Conservation (phyloP, 2,329 filamentous ascomycete species). For the Aspergillus sp. region DNA sequence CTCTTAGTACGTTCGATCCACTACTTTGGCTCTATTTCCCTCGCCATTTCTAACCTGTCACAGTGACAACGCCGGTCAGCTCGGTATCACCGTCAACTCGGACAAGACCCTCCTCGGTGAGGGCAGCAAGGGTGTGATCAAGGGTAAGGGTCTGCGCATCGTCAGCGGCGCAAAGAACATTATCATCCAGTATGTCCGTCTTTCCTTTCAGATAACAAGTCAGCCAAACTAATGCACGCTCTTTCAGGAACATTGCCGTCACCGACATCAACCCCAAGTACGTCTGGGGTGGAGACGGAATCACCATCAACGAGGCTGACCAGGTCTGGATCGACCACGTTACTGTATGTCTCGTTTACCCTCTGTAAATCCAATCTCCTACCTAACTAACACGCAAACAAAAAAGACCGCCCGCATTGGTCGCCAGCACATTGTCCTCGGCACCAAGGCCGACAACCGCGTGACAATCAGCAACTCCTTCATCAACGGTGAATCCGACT, state of each 20-base stretch:
- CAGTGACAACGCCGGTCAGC: slow-evolving; percentile 52
- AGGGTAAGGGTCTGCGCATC: slow-evolving; percentile 59
- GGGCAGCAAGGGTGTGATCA: slow-evolving; percentile 55
- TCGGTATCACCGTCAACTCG: slow-evolving; percentile 53
- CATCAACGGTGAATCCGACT: slow-evolving; percentile 56
- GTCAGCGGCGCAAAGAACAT: slow-evolving; percentile 52
- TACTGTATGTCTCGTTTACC: slow-evolving; percentile 26
- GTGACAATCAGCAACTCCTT: slow-evolving; percentile 63
- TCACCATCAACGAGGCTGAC: slow-evolving; percentile 50
- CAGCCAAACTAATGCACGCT: not conserved
- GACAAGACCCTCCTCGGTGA: slow-evolving; percentile 61
- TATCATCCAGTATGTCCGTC: slow-evolving; percentile 52
- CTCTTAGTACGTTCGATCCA: slow-evolving; percentile 26
- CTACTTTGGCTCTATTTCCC: not conserved
- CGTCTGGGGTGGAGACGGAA: slow-evolving; percentile 62
- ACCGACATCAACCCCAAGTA: slow-evolving; percentile 57
- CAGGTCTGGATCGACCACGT: slow-evolving; percentile 54
- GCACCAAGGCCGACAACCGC: slow-evolving; percentile 53
- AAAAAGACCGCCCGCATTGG: slow-evolving; percentile 55
- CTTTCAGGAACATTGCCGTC: slow-evolving; percentile 17
- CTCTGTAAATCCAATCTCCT: not conserved
- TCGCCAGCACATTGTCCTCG: slow-evolving; percentile 62
- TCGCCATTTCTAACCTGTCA: slow-evolving; percentile 17
- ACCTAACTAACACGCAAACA: not conserved
- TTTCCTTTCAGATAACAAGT: not conserved